phyloP scores from a whole-genome alignment of 148 eudicot genomes.

The Beta vulgaris region DNA sequence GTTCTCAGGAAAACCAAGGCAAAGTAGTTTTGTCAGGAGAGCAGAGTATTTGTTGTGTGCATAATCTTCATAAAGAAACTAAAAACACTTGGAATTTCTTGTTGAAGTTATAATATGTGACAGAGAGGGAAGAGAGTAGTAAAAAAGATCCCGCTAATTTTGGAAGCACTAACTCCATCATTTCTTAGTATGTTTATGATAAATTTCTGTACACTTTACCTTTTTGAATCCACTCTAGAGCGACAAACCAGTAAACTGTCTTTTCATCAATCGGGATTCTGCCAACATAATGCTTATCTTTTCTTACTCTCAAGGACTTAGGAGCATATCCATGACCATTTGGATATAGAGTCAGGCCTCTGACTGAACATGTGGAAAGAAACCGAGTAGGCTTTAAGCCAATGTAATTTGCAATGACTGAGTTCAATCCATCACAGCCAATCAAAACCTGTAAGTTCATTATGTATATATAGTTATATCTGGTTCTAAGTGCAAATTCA shows the following conservation, averaged over 20 bases:
- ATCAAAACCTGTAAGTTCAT: constrained; percentile 39
- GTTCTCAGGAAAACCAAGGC: neutral
- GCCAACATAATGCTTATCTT: constrained; percentile 28
- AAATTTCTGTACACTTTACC: constrained; percentile 10
- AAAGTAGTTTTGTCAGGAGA: neutral
- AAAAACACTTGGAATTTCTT: too few species aligned
- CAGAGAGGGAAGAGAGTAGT: too few species aligned
- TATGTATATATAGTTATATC: neutral
- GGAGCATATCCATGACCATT: constrained; percentile 44
- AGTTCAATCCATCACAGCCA: constrained; percentile 57
- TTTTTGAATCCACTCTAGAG: constrained; percentile 7
- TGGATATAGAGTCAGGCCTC: constrained; percentile 43
- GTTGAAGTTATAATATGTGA: too few species aligned
- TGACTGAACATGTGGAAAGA: constrained; percentile 28
- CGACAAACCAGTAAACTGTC: constrained; percentile 48
- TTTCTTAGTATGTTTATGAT: too few species aligned
- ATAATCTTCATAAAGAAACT: too few species aligned
- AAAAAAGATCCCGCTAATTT: too few species aligned
- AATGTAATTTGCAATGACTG: constrained; percentile 41
- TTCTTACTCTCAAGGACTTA: constrained; percentile 35
- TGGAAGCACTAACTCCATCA: too few species aligned
- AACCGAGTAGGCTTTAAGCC: constrained; percentile 37
- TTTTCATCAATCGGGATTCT: constrained; percentile 45
- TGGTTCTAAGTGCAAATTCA: too few species aligned
- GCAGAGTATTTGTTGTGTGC: too few species aligned